These are phyloP conservation scores for Solanum hybrid DNA, from an alignment of 305 asterid species.

Conservation along the genomic window DNA sequence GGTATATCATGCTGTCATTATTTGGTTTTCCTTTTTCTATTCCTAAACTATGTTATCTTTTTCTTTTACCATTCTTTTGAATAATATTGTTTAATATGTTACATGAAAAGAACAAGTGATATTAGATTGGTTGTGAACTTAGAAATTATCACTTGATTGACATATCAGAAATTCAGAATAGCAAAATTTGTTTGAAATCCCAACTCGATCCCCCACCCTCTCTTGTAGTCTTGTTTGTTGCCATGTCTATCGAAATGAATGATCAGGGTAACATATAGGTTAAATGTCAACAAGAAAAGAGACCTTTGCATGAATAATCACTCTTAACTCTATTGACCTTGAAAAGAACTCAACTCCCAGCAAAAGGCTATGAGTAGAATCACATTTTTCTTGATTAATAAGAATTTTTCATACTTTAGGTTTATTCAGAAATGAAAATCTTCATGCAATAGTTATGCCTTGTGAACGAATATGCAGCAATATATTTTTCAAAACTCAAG, in stretches of 20 bases:
- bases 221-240: neutral
- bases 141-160: neutral
- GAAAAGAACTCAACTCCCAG: constrained; percentile 1
- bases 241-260: neutral
- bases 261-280: neutral
- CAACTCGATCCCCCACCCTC: neutral
- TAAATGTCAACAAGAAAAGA: neutral
- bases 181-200: neutral
- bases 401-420: neutral
- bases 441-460: neutral
- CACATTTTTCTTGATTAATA: neutral
- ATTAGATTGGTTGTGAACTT: neutral
- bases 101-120: neutral
- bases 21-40: neutral
- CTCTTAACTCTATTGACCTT: neutral
- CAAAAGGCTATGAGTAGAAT: neutral
- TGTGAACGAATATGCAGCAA: neutral
- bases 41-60: neutral
- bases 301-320: neutral
- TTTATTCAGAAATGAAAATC: neutral
- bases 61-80: neutral
- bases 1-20: neutral
- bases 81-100: neutral
- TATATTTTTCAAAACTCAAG: neutral
- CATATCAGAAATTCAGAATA: neutral